Evolutionary conservation across 2,329 filamentous ascomycete species (phyloP).

Genomic region (Claviceps sp.): DNA sequence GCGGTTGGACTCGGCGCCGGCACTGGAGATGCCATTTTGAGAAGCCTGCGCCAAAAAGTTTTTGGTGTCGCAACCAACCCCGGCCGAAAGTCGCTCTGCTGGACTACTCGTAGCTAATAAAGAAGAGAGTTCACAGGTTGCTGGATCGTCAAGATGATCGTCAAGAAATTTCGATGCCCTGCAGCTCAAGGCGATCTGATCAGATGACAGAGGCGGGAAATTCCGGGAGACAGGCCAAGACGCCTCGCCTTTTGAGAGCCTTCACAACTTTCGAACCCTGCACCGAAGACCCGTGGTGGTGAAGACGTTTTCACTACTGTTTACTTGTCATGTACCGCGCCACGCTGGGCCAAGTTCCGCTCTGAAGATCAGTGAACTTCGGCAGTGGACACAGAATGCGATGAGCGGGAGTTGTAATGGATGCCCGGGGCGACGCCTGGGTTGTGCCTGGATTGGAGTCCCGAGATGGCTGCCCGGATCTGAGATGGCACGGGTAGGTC

Average conservation of each 20-base stretch:
- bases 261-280: not conserved
- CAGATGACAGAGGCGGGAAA: not conserved
- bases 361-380: not conserved
- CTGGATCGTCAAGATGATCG: not conserved
- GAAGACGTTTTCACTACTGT: not conserved
- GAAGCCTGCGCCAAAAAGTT: not conserved
- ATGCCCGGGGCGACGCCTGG: not conserved
- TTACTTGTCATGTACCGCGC: not conserved
- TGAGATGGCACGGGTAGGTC: not conserved
- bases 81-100: not conserved
- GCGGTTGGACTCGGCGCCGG: not conserved
- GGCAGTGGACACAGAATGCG: not conserved
- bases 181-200: not conserved
- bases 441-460: not conserved
- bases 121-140: not conserved
- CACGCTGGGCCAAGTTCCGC: not conserved
- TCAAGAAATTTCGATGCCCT: not conserved
- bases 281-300: not conserved
- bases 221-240: not conserved
- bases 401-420: too few species aligned
- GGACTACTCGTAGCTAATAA: too few species aligned
- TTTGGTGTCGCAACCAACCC: not conserved
- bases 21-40: conserved; percentile 4
- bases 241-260: not conserved
- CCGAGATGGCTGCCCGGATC: not conserved